Conservation (phyloP, 768 basidiomycete species). For the Galerina sulciceps region DNA sequence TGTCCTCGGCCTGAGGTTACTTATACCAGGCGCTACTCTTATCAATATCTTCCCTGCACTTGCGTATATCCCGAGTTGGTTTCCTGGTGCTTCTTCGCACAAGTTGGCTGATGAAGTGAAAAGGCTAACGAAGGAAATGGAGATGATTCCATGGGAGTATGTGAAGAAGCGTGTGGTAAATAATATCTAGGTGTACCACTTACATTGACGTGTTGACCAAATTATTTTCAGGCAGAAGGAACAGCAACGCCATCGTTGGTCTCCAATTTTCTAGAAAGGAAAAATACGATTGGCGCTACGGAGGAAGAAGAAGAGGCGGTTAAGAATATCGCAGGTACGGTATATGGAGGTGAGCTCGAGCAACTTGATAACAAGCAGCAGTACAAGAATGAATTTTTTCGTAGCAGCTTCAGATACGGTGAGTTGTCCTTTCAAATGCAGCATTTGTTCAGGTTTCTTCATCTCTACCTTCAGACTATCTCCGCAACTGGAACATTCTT, state of each 20-base stretch:
- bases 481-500: conserved; percentile 23
- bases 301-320: conserved; percentile 12
- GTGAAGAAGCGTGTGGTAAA: conserved; percentile 4
- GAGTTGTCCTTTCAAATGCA: background rate
- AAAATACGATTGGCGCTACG: background rate
- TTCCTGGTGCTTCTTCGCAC: conserved; percentile 13
- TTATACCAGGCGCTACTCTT: conserved; percentile 10
- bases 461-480: conserved; percentile 7
- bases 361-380: too few species aligned
- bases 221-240: background rate
- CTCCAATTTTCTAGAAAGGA: background rate
- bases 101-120: conserved; percentile 4
- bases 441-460: too few species aligned
- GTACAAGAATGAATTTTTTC: background rate
- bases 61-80: conserved; percentile 16
- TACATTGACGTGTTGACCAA: background rate
- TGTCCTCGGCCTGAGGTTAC: background rate
- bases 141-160: conserved; percentile 14
- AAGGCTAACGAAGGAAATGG: conserved; percentile 6
- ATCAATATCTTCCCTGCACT: conserved; percentile 18
- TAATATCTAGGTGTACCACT: background rate
- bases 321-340: conserved; percentile 11
- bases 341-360: background rate
- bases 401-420: conserved; percentile 15
- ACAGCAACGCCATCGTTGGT: background rate